Percentiles rank a stretch among this genome's conserved stretches.
Evolutionary conservation across 441 rosid species (phyloP).

Genomic region (Cnidoscolus chayamansa): DNA sequence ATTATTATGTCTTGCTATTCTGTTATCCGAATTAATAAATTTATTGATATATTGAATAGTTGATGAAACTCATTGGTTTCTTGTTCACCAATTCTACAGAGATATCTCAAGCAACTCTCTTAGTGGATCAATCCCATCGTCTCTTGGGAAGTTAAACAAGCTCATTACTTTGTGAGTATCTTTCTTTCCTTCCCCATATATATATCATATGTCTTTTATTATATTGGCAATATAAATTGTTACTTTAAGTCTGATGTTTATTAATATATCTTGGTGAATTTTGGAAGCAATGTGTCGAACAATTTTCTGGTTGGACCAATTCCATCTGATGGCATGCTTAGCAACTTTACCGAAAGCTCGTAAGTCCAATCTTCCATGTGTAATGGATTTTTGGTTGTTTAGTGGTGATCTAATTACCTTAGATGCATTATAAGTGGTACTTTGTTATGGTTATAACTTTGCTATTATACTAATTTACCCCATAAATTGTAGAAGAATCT

Average conservation of each 20-base stretch:
- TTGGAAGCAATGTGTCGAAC: conserved; percentile 75
- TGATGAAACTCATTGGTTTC: conserved; percentile 7
- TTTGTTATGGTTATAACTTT: neutral
- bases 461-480: neutral
- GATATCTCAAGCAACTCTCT: conserved; percentile 83
- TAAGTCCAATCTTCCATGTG: conserved; percentile 40
- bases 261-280: conserved; percentile 22
- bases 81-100: conserved; percentile 33
- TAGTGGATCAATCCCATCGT: conserved; percentile 70
- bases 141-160: conserved; percentile 65
- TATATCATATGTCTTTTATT: neutral
- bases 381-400: conserved; percentile 10
- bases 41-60: conserved; percentile 2
- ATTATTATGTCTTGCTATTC: neutral
- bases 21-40: neutral
- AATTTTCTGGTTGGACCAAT: conserved; percentile 82
- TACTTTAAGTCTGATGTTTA: conserved; percentile 16
- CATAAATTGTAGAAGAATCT: conserved; percentile 13
- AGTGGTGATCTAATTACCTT: neutral
- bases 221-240: conserved; percentile 6
- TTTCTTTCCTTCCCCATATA: conserved; percentile 20
- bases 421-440: neutral
- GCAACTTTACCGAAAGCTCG: conserved; percentile 65
- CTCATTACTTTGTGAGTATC: conserved; percentile 65
- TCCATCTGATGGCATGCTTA: conserved; percentile 73